Conservation (phyloP, 1,139 yeast species). For the Saccharomycopsis phalli region DNA sequence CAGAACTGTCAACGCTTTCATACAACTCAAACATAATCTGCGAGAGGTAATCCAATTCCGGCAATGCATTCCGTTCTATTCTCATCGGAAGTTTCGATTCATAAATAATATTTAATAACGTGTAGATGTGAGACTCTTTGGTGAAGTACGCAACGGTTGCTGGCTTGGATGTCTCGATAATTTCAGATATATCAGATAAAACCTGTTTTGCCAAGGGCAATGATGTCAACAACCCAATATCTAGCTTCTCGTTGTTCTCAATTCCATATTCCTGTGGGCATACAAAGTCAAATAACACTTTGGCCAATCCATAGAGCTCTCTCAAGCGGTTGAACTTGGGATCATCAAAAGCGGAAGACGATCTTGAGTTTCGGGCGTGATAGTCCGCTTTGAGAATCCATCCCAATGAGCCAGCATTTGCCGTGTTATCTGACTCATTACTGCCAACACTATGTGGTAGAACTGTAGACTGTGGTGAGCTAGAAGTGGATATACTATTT, state of each 20-base stretch:
- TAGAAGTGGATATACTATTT: not conserved
- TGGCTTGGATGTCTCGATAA: conserved; percentile 70
- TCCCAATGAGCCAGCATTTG: conserved; percentile 62
- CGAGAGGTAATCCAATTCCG: conserved; percentile 91
- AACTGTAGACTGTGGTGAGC: not conserved
- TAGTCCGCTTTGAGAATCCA: conserved; percentile 56
- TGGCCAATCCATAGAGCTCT: conserved; percentile 82
- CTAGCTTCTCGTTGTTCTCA: conserved; percentile 89
- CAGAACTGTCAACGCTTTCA: conserved; percentile 56
- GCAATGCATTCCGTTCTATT: conserved; percentile 87
- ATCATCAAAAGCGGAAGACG: conserved; percentile 65
- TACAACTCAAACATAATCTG: conserved; percentile 92
- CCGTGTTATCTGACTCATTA: conserved; percentile 24
- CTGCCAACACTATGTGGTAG: conserved; percentile 4
- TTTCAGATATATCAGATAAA: conserved; percentile 66
- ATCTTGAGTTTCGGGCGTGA: conserved; percentile 30
- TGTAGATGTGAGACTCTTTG: conserved; percentile 94
- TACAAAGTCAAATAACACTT: conserved; percentile 90
- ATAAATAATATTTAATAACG: conserved; percentile 79
- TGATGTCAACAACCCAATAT: conserved; percentile 90
- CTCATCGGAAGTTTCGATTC: conserved; percentile 94
- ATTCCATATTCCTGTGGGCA: conserved; percentile 99
- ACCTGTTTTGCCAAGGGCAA: conserved; percentile 90
- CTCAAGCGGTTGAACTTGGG: conserved; percentile 73
- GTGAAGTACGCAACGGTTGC: conserved; percentile 89